Conservation (phyloP, 2,329 filamentous ascomycete species). For the Celoporthe dispersa region DNA sequence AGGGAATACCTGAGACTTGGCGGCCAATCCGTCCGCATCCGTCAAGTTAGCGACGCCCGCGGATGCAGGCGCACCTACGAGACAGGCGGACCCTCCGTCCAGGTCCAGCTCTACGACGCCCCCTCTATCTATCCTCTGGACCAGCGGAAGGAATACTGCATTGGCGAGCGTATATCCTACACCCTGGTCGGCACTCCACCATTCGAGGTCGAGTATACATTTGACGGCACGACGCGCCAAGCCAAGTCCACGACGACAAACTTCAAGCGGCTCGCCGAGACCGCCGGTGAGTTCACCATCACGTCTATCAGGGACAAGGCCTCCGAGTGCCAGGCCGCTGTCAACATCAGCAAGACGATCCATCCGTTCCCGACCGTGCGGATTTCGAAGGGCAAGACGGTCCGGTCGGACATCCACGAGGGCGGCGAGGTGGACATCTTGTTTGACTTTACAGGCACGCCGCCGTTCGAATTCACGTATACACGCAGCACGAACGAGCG, state of each 20-base stretch:
- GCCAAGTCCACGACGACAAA: constrained; percentile 79
- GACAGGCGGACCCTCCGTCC: constrained; percentile 73
- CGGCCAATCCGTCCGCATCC: constrained; percentile 86
- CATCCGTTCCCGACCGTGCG: constrained; percentile 91
- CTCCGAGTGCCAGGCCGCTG: constrained; percentile 81
- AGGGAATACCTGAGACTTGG: constrained; percentile 83
- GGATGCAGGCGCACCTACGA: constrained; percentile 84
- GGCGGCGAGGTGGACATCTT: constrained; percentile 91
- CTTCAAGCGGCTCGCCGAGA: constrained; percentile 92
- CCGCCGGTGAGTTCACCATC: constrained; percentile 85
- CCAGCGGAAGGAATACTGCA: constrained; percentile 85
- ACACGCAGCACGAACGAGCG: constrained; percentile 88
- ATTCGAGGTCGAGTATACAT: constrained; percentile 91
- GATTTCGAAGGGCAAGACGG: constrained; percentile 81
- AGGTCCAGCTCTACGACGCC: constrained; percentile 90
- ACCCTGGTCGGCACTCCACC: constrained; percentile 88
- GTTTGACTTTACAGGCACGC: constrained; percentile 94
- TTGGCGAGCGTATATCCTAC: constrained; percentile 92
- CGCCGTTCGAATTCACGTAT: constrained; percentile 97
- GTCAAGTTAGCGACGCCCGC: constrained; percentile 83
- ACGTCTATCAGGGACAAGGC: constrained; percentile 86
- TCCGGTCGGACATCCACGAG: constrained; percentile 92
- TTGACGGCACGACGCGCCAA: constrained; percentile 77
- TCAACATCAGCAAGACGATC: constrained; percentile 80
- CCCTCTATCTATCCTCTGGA: constrained; percentile 90